Percentiles rank a stretch among this genome's conserved stretches.
Conservation (phyloP, 2,329 filamentous ascomycete genomes). For the Monilinia laxa region DNA sequence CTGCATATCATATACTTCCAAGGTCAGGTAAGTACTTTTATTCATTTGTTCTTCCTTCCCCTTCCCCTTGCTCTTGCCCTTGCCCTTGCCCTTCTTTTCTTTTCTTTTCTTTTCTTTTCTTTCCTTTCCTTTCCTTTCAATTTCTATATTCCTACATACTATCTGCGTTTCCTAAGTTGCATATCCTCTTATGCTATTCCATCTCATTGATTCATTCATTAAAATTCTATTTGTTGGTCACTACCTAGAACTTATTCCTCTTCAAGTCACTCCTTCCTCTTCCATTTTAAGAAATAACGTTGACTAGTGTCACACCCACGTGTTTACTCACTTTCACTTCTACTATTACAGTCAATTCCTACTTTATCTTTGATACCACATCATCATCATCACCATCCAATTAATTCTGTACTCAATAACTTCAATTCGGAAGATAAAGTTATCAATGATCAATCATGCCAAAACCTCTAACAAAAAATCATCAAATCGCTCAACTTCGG, state of each 20-base stretch:
- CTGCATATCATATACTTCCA: too few relatives aligned
- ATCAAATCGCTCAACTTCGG: constrained; percentile 15
- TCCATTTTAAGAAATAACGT: not conserved
- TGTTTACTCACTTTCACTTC: constrained; percentile 3
- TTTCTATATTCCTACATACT: too few relatives aligned
- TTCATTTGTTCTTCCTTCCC: too few relatives aligned
- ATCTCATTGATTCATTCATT: not conserved
- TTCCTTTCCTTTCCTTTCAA: too few relatives aligned
- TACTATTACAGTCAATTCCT: too few relatives aligned
- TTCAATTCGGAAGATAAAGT: not conserved
- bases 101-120: too few relatives aligned
- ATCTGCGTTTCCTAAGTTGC: not conserved
- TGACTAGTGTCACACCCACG: not conserved
- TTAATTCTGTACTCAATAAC: not conserved
- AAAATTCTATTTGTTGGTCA: not conserved
- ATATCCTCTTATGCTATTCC: not conserved
- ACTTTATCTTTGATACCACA: too few relatives aligned
- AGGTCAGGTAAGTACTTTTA: too few relatives aligned
- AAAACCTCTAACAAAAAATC: constrained; percentile 13
- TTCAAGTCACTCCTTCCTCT: not conserved
- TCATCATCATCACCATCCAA: not conserved
- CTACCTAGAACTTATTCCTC: not conserved
- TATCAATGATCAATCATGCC: constrained; percentile 5
- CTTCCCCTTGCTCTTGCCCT: too few relatives aligned
- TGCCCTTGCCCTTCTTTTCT: too few relatives aligned